phyloP scores from a whole-genome alignment of 257 asterid genomes.

The Salvia splendens region DNA sequence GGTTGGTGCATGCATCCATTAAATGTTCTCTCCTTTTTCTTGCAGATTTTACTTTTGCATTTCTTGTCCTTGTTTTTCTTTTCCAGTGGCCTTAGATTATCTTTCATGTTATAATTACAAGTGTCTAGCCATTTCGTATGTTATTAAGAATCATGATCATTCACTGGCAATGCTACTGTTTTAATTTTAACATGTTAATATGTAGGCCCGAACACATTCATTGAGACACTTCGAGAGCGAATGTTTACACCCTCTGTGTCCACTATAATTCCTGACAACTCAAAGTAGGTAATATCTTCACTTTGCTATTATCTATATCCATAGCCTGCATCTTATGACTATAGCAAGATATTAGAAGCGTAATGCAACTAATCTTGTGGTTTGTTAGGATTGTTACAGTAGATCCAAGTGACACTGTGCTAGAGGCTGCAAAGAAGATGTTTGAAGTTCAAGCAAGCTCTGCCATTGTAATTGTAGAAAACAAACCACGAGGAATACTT shows the following conservation, averaged over 20 bases:
- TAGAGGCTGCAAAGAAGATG: constrained; percentile 80
- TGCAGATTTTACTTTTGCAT: constrained; percentile 1
- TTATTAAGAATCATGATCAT: neutral
- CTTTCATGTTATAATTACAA: constrained; percentile 14
- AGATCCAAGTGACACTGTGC: constrained; percentile 82
- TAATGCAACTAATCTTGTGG: constrained; percentile 26
- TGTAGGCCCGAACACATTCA: constrained; percentile 79
- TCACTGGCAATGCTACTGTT: too few relatives aligned
- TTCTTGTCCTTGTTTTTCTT: constrained; percentile 14
- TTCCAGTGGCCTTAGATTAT: neutral
- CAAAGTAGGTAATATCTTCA: constrained; percentile 96
- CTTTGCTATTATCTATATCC: constrained; percentile 34
- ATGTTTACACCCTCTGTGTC: constrained; percentile 93
- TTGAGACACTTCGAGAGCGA: constrained; percentile 89
- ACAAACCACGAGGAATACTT: constrained; percentile 87
- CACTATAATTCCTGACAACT: constrained; percentile 85
- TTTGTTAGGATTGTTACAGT: constrained; percentile 60
- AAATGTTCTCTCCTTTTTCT: constrained; percentile 16
- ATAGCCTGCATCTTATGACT: constrained; percentile 25
- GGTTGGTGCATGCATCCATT: constrained; percentile 54
- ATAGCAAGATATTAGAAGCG: constrained; percentile 1
- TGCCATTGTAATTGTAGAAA: constrained; percentile 78
- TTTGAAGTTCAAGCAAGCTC: constrained; percentile 68
- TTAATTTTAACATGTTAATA: too few relatives aligned
- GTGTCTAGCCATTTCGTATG: neutral